Evolutionary conservation across 2,329 filamentous ascomycete species (phyloP).

Genomic region (Ophiostoma ulmi): DNA sequence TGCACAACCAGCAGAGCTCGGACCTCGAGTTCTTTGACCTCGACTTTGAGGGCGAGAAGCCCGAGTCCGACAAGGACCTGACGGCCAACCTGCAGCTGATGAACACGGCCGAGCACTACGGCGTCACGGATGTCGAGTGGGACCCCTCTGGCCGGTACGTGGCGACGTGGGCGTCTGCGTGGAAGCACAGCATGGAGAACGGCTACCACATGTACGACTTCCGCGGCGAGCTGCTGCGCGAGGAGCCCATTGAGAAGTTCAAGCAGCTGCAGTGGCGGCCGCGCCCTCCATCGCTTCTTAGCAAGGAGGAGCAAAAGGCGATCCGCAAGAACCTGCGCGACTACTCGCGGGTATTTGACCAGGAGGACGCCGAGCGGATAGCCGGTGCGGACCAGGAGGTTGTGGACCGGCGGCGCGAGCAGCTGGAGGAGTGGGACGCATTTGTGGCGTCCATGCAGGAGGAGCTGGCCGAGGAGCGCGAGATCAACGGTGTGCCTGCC

Average conservation of each 20-base stretch:
- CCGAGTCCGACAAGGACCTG: slow-evolving; percentile 86
- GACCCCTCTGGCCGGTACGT: slow-evolving; percentile 94
- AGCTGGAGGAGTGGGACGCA: slow-evolving; percentile 81
- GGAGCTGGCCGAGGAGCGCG: slow-evolving; percentile 67
- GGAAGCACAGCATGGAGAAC: slow-evolving; percentile 99
- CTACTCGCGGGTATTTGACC: slow-evolving; percentile 91
- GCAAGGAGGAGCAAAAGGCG: slow-evolving; percentile 94
- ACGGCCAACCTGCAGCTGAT: slow-evolving; percentile 92
- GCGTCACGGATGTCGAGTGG: slow-evolving; percentile 96
- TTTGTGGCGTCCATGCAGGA: slow-evolving; percentile 73
- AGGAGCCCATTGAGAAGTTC: slow-evolving; percentile 93
- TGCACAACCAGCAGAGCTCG: slow-evolving; percentile 86
- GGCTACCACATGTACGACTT: slow-evolving; percentile 98
- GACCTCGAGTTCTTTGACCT: slow-evolving; percentile 97
- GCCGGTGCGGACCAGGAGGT: slow-evolving; percentile 92
- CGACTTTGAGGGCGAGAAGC: slow-evolving; percentile 96
- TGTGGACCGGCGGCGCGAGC: slow-evolving; percentile 74
- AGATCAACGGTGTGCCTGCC: slow-evolving; percentile 59
- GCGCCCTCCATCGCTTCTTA: slow-evolving; percentile 81
- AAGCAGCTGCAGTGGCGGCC: slow-evolving; percentile 97
- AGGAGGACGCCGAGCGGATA: slow-evolving; percentile 88
- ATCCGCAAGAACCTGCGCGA: slow-evolving; percentile 98
- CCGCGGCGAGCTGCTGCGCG: slow-evolving; percentile 79
- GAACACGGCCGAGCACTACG: slow-evolving; percentile 92
- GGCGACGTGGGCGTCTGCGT: slow-evolving; percentile 85